Conservation (phyloP, 2,329 filamentous ascomycete species). For the Byssochlamys sp. region DNA sequence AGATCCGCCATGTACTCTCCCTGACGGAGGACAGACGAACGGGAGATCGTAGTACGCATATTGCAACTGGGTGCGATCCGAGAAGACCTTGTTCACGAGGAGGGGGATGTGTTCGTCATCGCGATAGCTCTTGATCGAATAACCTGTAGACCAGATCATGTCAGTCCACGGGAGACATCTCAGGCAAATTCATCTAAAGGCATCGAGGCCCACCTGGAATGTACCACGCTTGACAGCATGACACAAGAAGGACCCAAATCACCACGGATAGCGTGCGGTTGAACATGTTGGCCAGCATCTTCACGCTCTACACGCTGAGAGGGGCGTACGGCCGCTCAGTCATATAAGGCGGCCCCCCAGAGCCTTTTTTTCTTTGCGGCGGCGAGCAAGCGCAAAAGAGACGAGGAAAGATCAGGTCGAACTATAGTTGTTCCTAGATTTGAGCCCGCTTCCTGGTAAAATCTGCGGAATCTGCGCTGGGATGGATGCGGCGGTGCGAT, state of each 20-base stretch:
- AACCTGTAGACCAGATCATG: slow-evolving; percentile 46
- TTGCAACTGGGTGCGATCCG: slow-evolving; percentile 79
- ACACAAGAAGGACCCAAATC: slow-evolving; percentile 28
- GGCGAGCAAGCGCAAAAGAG: not conserved
- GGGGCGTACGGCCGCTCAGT: not conserved
- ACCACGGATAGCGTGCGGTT: slow-evolving; percentile 19
- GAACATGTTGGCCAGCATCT: slow-evolving; percentile 13
- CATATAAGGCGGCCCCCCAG: not conserved
- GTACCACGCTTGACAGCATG: slow-evolving; percentile 61
- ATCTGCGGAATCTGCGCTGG: not conserved
- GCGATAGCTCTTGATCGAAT: slow-evolving; percentile 71
- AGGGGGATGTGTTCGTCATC: slow-evolving; percentile 69
- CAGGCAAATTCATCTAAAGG: not conserved
- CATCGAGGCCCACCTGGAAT: slow-evolving; percentile 61
- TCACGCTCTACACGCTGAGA: slow-evolving; percentile 1
- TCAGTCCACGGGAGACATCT: slow-evolving; percentile 13
- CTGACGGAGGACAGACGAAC: slow-evolving; percentile 73
- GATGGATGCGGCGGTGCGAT: not conserved
- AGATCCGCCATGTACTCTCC: slow-evolving; percentile 54
- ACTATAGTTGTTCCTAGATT: not conserved
- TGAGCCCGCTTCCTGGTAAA: not conserved
- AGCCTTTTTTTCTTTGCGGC: not conserved
- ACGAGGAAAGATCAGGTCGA: not conserved
- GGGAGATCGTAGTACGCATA: slow-evolving; percentile 84
- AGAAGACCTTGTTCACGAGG: slow-evolving; percentile 87